Percentiles rank a stretch among this genome's conserved stretches.
These are phyloP conservation scores for sorghum (Sorghum bicolor) DNA, from an alignment of 176 grass and related monocot species.

Conservation along the genomic window DNA sequence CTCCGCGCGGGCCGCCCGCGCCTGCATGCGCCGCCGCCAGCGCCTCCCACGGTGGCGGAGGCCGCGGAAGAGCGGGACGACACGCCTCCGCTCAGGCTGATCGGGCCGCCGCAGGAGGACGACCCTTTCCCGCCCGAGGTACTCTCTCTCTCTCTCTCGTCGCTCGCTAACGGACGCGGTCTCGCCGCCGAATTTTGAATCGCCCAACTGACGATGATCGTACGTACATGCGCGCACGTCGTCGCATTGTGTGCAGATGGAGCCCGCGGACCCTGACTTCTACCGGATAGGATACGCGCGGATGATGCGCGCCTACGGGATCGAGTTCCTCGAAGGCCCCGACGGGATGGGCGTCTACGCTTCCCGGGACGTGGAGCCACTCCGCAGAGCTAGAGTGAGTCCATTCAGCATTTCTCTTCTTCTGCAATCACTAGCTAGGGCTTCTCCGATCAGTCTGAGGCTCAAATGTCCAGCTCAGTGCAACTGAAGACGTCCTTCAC, in stretches of 20 bases:
- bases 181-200: neutral
- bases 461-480: too few relatives aligned
- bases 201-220: neutral
- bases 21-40: conserved; percentile 20
- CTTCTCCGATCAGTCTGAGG: neutral
- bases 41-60: conserved; percentile 8
- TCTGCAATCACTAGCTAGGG: neutral
- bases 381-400: conserved; percentile 77
- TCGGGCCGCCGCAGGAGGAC: conserved; percentile 51
- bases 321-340: conserved; percentile 88
- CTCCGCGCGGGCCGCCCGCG: conserved; percentile 31
- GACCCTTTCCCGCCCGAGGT: conserved; percentile 46
- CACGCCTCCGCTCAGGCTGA: conserved; percentile 46
- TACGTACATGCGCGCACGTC: neutral
- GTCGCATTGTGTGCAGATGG: conserved; percentile 46
- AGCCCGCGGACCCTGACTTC: conserved; percentile 83
- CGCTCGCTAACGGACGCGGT: neutral
- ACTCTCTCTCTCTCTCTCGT: neutral
- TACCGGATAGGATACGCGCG: conserved; percentile 85
- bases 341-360: conserved; percentile 88
- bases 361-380: conserved; percentile 75
- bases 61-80: conserved; percentile 10
- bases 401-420: neutral
- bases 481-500: neutral
- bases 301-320: conserved; percentile 77